Percentiles rank a stretch among this genome's conserved stretches.
Evolutionary conservation across 2,329 filamentous ascomycete genomes (phyloP).

Genomic region (Fusarium floridanum): DNA sequence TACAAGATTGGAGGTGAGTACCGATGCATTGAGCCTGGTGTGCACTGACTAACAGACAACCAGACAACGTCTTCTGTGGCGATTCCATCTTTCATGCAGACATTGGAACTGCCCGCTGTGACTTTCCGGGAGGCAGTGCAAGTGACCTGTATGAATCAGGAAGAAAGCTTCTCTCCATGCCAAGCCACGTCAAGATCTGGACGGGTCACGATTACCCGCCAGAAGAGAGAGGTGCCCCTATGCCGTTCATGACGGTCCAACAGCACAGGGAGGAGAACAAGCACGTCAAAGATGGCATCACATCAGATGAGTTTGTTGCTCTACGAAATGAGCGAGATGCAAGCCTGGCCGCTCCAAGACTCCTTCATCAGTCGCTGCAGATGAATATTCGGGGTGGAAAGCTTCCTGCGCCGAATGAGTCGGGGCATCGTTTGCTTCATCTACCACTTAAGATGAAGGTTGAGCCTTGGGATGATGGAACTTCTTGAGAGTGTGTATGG

Average conservation of each 20-base stretch:
- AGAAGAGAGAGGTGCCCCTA: slow-evolving; percentile 47
- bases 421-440: slow-evolving; percentile 52
- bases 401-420: slow-evolving; percentile 52
- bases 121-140: slow-evolving; percentile 67
- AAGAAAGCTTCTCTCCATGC: slow-evolving; percentile 57
- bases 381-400: slow-evolving; percentile 64
- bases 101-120: slow-evolving; percentile 65
- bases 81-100: slow-evolving; percentile 67
- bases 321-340: slow-evolving; percentile 59
- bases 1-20: slow-evolving; percentile 64
- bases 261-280: slow-evolving; percentile 62
- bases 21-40: too few species aligned
- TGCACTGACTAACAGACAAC: neutral
- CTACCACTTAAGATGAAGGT: slow-evolving; percentile 47
- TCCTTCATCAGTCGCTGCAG: slow-evolving; percentile 65
- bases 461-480: neutral
- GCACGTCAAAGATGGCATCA: slow-evolving; percentile 59
- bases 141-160: slow-evolving; percentile 59
- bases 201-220: slow-evolving; percentile 68
- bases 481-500: neutral
- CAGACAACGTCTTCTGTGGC: slow-evolving; percentile 63
- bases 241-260: slow-evolving; percentile 59
- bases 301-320: slow-evolving; percentile 59
- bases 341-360: slow-evolving; percentile 57
- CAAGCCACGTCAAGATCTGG: slow-evolving; percentile 62